A percentile compares a stretch with the other conserved stretches of the same genome.
These are phyloP conservation scores for Pterocarpus santalinus DNA, from an alignment of 306 rosid species.

Conservation along the genomic window DNA sequence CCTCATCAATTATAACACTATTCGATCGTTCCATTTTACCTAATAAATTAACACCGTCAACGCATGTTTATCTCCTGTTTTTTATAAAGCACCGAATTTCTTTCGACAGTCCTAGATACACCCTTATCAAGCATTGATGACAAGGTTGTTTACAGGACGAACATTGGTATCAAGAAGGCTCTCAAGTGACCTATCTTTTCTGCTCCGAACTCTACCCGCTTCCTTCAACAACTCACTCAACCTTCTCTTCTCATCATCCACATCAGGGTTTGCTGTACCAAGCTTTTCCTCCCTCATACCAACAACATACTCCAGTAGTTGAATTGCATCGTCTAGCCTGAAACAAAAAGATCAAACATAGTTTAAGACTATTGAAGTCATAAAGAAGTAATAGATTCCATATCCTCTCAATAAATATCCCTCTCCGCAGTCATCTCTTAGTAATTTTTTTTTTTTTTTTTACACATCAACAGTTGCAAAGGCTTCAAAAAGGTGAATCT, in stretches of 20 bases:
- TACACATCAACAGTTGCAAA: no score
- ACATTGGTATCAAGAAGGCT: constrained; percentile 79
- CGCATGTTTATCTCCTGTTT: neutral
- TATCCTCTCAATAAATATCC: neutral
- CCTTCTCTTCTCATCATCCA: constrained; percentile 90
- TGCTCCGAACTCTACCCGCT: constrained; percentile 83
- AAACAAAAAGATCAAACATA: constrained; percentile 38
- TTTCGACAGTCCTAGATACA: constrained; percentile 30
- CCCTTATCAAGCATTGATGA: constrained; percentile 49
- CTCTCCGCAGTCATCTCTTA: no score
- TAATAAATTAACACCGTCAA: constrained; percentile 8
- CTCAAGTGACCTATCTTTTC: constrained; percentile 82
- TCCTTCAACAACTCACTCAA: constrained; percentile 87
- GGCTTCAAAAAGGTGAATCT: no score
- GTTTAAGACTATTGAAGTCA: constrained; percentile 9
- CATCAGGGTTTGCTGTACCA: constrained; percentile 98
- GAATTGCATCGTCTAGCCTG: constrained; percentile 95
- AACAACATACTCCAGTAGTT: constrained; percentile 83
- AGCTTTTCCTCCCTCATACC: constrained; percentile 92
- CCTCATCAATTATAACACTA: constrained; percentile 13
- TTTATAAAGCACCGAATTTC: constrained; percentile 9
- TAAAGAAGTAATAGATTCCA: neutral
- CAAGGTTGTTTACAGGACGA: constrained; percentile 52
- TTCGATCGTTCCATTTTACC: constrained; percentile 32
- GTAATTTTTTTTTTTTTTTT: no score